phyloP scores from a whole-genome alignment of 441 rosid genomes.

The Mallotus japonicus region DNA sequence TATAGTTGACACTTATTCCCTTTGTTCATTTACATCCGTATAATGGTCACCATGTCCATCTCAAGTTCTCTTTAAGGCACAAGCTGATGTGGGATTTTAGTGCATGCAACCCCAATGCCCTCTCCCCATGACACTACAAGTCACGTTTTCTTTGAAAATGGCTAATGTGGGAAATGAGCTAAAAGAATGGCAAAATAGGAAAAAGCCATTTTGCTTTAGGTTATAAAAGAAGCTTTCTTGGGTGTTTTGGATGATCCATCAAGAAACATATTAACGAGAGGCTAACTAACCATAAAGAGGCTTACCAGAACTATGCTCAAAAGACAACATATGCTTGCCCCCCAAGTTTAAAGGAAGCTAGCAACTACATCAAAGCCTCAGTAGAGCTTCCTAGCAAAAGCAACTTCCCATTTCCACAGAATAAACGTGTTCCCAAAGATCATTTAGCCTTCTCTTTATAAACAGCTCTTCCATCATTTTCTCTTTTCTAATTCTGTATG shows the following conservation, averaged over 20 bases:
- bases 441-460: slow-evolving; percentile 25
- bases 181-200: background rate
- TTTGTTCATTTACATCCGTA: background rate
- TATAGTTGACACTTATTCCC: background rate
- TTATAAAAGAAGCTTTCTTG: slow-evolving; percentile 14
- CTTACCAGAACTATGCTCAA: background rate
- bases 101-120: too few species aligned
- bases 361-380: background rate
- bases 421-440: slow-evolving; percentile 49
- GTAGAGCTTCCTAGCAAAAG: slow-evolving; percentile 24
- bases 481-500: background rate
- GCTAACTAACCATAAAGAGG: background rate
- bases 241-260: background rate
- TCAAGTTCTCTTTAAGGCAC: too few species aligned
- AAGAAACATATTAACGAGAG: slow-evolving; percentile 18
- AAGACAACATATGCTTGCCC: slow-evolving; percentile 20
- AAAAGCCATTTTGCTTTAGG: background rate
- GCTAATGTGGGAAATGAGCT: background rate
- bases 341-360: slow-evolving; percentile 21
- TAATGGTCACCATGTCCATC: background rate
- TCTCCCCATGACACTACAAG: background rate
- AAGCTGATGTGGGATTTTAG: too few species aligned
- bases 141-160: background rate
- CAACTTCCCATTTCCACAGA: slow-evolving; percentile 38
- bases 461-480: slow-evolving; percentile 9